Evolutionary conservation across 768 basidiomycete genomes (phyloP), one percentile per base, ranked within the genome.

Genomic region (Mycena vitilis): DNA sequence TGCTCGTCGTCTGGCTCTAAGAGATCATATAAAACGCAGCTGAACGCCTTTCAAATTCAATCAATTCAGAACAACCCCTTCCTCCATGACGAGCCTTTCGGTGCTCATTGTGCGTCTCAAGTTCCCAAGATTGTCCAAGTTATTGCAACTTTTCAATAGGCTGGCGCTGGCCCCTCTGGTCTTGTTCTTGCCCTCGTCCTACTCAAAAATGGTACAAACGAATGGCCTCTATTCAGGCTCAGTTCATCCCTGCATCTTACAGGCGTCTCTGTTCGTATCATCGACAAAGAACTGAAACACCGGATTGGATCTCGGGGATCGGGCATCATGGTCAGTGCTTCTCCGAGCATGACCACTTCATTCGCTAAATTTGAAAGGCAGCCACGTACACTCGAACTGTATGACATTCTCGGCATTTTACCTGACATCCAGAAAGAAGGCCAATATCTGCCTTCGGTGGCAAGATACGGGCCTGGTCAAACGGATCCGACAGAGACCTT

Each of bases 141-240:
- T 40, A 1, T 2, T 40, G 4, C 10, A 40, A 45, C 44, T 45
- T 45, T 15, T 13, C 15, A 20, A n/a, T 47, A 71, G 71, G 72
- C 58, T 40, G 70, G 72, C 30, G 72, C 72, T 30, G 72, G 72
- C 12, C 63, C 66, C 3, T 37, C 65, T 45, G 72, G 69, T 16
- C 55, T 70, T 9, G 15, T 63, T 9, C 54, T 68, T 34, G 73
- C 68, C 8, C 20, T 72, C 25, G 40, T 38, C 13, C 60, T 70
- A 4, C 66, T 65, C 23, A 54, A 60, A 25, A 68, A 68, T 57
- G 66, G 63, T 4, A 30, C 30, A 30, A 30, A 30, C 30, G 30
- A 30, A 30, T 30, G 2, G 30, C 30, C 5, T 3, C 30, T 30
- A 30, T 30, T 5, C 5, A 30, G 30, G 30, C 30, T 30, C 30